Percentiles rank a stretch among this genome's conserved stretches.
Conservation (phyloP, 352 stramenopile species). For the Pseudoperonospora humuli region DNA sequence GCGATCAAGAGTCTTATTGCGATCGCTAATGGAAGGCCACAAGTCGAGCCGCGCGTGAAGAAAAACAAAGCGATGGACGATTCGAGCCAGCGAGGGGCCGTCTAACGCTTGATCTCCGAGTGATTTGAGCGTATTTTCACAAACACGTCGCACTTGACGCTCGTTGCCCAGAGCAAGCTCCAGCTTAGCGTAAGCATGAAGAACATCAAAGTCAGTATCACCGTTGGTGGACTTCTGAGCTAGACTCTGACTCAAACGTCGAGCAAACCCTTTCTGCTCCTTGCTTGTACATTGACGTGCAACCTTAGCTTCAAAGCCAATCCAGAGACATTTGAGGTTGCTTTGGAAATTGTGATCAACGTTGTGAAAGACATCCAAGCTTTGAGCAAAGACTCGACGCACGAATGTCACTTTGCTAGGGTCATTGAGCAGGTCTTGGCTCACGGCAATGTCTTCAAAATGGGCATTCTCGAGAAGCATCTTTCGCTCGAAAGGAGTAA, state of each 20-base stretch:
- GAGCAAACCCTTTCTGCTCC: constrained; percentile 8
- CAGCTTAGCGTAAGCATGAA: constrained; percentile 48
- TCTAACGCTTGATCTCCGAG: constrained; percentile 4
- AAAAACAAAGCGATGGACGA: constrained; percentile 52
- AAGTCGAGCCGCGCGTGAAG: constrained; percentile 34
- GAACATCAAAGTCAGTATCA: constrained; percentile 18
- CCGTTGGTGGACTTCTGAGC: constrained; percentile 3
- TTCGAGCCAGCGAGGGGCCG: constrained; percentile 2
- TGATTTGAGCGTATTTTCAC: constrained; percentile 42
- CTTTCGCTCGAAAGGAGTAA: constrained; percentile 22
- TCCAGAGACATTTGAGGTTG: constrained; percentile 37
- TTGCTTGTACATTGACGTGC: background rate
- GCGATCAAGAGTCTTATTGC: constrained; percentile 6
- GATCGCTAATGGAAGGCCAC: constrained; percentile 10
- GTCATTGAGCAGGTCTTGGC: constrained; percentile 16
- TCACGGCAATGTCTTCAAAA: constrained; percentile 21
- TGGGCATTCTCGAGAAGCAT: constrained; percentile 17
- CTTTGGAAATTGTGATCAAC: constrained; percentile 9
- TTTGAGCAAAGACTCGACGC: constrained; percentile 28
- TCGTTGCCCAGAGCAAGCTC: constrained; percentile 39
- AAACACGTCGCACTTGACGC: constrained; percentile 43
- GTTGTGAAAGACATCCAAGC: constrained; percentile 16
- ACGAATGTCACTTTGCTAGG: constrained; percentile 38
- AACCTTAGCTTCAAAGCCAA: constrained; percentile 39
- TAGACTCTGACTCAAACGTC: constrained; percentile 33